Evolutionary conservation across 23 red algal genomes (phyloP).

Genomic region (Agarophyton chilense): DNA sequence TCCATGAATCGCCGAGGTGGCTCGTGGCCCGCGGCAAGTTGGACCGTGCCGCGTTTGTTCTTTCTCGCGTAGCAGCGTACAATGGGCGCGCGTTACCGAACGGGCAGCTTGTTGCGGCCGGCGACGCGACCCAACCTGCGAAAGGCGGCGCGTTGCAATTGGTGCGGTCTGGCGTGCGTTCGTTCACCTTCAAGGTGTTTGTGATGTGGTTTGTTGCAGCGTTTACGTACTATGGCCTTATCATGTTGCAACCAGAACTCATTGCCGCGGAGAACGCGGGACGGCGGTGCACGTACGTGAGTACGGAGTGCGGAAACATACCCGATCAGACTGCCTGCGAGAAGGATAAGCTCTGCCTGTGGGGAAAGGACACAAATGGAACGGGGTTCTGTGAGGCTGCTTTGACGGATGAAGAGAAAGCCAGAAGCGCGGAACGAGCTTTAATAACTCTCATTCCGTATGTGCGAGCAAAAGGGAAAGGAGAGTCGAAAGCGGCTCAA

Average conservation of each 20-base stretch:
- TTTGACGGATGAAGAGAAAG: not conserved
- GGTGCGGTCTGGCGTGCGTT: conserved; percentile 29
- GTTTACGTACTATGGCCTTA: conserved; percentile 46
- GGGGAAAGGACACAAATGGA: conserved; percentile 10
- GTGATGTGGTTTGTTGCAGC: conserved; percentile 58
- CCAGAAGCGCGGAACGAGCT: not conserved
- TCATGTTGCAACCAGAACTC: conserved; percentile 66
- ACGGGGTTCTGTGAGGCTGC: not conserved
- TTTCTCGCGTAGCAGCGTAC: conserved; percentile 21
- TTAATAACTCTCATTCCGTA: not conserved
- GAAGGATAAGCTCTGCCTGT: conserved; percentile 19
- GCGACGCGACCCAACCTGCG: not conserved
- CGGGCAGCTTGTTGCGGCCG: conserved; percentile 24
- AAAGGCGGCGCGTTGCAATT: not conserved
- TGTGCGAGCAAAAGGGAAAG: no score
- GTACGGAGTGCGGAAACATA: conserved; percentile 10
- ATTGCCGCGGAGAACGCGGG: conserved; percentile 41
- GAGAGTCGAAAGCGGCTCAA: not conserved
- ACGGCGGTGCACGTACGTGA: conserved; percentile 28
- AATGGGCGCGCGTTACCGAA: conserved; percentile 13
- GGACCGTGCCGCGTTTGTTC: not conserved
- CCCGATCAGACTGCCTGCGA: not conserved
- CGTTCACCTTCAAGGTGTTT: conserved; percentile 30
- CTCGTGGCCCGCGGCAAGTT: conserved; percentile 32
- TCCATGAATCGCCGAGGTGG: conserved; percentile 53